Percentiles rank a stretch among this genome's conserved stretches.
phyloP scores from a whole-genome alignment of 441 rosid species.

The Viola pubescens region DNA sequence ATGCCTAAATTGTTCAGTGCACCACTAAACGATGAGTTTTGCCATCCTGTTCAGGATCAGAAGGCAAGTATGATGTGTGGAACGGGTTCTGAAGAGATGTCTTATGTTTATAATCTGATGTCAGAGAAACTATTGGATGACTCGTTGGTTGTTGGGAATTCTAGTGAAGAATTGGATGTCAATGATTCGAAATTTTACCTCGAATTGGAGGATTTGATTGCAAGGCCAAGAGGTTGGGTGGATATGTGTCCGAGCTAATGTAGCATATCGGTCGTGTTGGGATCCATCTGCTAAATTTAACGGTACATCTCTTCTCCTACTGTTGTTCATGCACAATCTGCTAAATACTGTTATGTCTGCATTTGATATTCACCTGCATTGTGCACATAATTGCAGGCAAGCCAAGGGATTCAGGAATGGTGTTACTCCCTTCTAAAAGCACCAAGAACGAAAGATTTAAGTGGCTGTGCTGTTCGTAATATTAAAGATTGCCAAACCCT shows the following conservation, averaged over 20 bases:
- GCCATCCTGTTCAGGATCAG: constrained; percentile 12
- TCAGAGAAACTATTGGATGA: constrained; percentile 33
- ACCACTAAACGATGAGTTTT: constrained; percentile 17
- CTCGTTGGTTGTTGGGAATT: constrained; percentile 12
- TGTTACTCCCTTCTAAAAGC: no score
- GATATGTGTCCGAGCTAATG: constrained; percentile 24
- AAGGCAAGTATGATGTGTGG: constrained; percentile 15
- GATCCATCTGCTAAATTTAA: constrained; percentile 12
- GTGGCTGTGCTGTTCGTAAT: no score
- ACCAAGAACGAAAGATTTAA: no score
- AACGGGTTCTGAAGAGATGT: constrained; percentile 6
- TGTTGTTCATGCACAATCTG: no score
- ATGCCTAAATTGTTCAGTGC: constrained; percentile 12
- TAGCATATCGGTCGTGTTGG: constrained; percentile 26
- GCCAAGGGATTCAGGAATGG: no score
- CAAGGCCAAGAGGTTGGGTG: constrained; percentile 30
- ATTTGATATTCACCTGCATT: not conserved
- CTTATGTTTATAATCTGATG: constrained; percentile 25
- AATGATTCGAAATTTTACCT: constrained; percentile 39
- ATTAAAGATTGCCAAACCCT: no score
- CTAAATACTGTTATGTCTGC: no score
- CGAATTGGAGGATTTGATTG: constrained; percentile 50
- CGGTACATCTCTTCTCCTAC: not conserved
- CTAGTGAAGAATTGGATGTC: constrained; percentile 22
- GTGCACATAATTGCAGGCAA: not conserved